A percentile compares a stretch with the other conserved stretches of the same genome.
These are phyloP conservation scores for Lactarius vividus DNA, from an alignment of 768 basidiomycete species.

Conservation along the genomic window DNA sequence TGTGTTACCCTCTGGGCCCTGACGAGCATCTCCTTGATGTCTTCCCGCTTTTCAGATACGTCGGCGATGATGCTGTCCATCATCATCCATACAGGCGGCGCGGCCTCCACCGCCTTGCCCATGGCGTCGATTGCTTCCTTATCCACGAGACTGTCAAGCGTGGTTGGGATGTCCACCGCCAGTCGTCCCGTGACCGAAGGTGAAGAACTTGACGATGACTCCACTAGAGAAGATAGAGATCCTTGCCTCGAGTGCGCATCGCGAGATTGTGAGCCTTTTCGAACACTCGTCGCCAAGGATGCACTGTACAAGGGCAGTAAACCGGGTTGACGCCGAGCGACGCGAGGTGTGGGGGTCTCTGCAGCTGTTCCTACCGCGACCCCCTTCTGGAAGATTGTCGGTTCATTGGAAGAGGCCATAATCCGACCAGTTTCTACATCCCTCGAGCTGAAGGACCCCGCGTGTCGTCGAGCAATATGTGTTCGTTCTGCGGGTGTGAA, in stretches of 20 bases:
- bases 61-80: constrained; percentile 66
- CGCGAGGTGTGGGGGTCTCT: constrained; percentile 32
- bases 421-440: constrained; percentile 88
- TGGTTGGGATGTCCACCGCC: constrained; percentile 46
- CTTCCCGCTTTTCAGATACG: constrained; percentile 40
- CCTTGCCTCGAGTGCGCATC: constrained; percentile 43
- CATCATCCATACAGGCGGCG: constrained; percentile 79
- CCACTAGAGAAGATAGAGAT: constrained; percentile 44
- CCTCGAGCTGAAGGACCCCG: constrained; percentile 92
- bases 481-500: constrained; percentile 29
- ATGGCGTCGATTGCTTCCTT: constrained; percentile 78
- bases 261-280: constrained; percentile 14
- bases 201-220: constrained; percentile 38
- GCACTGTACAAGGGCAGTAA: constrained; percentile 17
- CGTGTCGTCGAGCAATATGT: constrained; percentile 73
- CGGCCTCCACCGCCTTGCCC: constrained; percentile 72
- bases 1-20: constrained; percentile 64
- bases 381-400: constrained; percentile 44
- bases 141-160: constrained; percentile 66
- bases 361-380: constrained; percentile 35
- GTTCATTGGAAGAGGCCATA: constrained; percentile 60
- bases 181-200: constrained; percentile 41
- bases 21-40: constrained; percentile 53
- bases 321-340: constrained; percentile 30
- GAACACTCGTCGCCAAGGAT: constrained; percentile 2